phyloP scores from a whole-genome alignment of 1,139 yeast genomes.

The Debaryomyces udenii region DNA sequence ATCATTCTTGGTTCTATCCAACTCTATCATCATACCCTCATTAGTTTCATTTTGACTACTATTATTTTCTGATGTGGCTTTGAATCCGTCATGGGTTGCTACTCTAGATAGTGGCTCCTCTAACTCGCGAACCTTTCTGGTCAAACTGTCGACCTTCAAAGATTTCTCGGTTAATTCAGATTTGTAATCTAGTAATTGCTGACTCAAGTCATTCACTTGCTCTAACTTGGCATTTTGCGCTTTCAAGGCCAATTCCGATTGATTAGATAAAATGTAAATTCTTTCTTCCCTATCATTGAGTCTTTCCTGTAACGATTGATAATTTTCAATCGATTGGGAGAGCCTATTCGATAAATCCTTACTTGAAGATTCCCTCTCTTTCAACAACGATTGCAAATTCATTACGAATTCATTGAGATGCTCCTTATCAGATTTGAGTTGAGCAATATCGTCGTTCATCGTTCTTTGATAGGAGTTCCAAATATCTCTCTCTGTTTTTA shows the following conservation, averaged over 20 bases:
- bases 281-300: conserved; percentile 55
- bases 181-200: conserved; percentile 45
- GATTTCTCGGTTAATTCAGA: conserved; percentile 40
- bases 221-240: conserved; percentile 73
- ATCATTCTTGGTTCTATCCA: conserved; percentile 40
- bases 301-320: conserved; percentile 55
- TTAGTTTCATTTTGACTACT: background rate
- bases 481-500: conserved; percentile 58
- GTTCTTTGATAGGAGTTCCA: conserved; percentile 54
- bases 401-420: conserved; percentile 62
- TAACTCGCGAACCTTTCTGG: conserved; percentile 3
- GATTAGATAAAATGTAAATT: conserved; percentile 46
- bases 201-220: conserved; percentile 53
- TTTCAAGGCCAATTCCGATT: conserved; percentile 58
- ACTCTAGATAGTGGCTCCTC: background rate
- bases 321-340: conserved; percentile 49
- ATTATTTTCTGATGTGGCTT: background rate
- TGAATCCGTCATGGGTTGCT: conserved; percentile 6
- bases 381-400: conserved; percentile 62
- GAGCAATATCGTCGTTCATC: conserved; percentile 56
- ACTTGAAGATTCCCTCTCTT: conserved; percentile 61
- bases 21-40: conserved; percentile 23
- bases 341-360: conserved; percentile 56
- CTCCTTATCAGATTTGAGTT: conserved; percentile 59
- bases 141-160: conserved; percentile 28